Evolutionary conservation across 306 rosid genomes (phyloP), one percentile per base, ranked within the genome.

Genomic region (Amphicarpaea edgeworthii): DNA sequence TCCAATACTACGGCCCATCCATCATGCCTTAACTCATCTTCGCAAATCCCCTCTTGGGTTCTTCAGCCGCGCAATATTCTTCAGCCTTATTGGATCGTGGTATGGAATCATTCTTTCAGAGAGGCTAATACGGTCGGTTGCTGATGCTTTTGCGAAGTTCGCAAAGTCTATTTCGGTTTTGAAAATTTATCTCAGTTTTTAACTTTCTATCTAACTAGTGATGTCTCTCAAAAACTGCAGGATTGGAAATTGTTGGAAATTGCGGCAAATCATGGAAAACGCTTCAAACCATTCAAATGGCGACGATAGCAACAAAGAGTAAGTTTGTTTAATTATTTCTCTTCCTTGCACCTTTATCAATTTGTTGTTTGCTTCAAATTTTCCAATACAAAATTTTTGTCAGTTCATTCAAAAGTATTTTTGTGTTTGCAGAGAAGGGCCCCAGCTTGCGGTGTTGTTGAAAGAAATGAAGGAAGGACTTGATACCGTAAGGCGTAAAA

Each of bases 381-480:
- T 41, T 42, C 19, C 5, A 5, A 40, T 40, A 19, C 17, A 2
- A 10, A 5, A 59, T 20, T 65, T 30, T 50, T 42, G 57, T 66
- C 32, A 20, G 23, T 54, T 71, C 7, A 7, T 40, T 70, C 66
- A 43, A 34, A 26, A 30, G 62, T 19, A n/a, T 66, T 43, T 34
- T 37, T 32, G 30, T 63, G 37, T 75, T 70, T 64, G 7, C 81
- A 89, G 97, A 69, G 91, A 89, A 76, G 85, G 83, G 19, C 82
- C 96, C 32, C 93, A 88, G 58, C 80, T 95, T 62, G 73, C 72
- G 71, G 83, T 85, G 6, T 12, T 92, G 77, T 77, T 95, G 85
- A 95, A 89, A 77, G 96, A 92, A 47, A 95, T 92, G 97, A 90
- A 89, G 81, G 89, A 87, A 70, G 97, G 97, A 14, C 87, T 95